Percentiles rank a stretch among this genome's conserved stretches.
phyloP scores from a whole-genome alignment of 352 stramenopile genomes.

The Globisporangium paddicum region DNA sequence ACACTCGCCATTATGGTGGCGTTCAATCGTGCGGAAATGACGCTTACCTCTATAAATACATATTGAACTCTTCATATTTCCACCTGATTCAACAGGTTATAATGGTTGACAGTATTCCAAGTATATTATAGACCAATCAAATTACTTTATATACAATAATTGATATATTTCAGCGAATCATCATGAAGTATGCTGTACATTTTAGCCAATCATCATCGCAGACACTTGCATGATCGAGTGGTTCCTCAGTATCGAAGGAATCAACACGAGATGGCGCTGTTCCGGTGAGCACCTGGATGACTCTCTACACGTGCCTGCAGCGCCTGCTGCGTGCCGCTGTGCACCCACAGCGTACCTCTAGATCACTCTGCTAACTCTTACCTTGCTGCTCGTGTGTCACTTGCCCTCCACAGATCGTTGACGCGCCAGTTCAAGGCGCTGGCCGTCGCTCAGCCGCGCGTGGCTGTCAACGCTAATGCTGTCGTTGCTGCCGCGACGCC shows the following conservation, averaged over 20 bases:
- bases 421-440: slow-evolving; percentile 50
- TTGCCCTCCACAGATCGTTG: slow-evolving; percentile 31
- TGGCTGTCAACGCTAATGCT: slow-evolving; percentile 7
- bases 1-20: neutral
- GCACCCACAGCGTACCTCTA: neutral
- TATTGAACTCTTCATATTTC: neutral
- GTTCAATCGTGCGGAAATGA: neutral
- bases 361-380: neutral
- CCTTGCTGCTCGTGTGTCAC: neutral
- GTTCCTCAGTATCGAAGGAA: slow-evolving; percentile 25
- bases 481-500: slow-evolving; percentile 9
- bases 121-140: neutral
- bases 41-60: neutral
- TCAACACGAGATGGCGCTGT: slow-evolving; percentile 32
- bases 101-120: neutral
- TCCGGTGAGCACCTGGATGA: slow-evolving; percentile 25
- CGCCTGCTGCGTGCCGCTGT: neutral
- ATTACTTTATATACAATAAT: neutral
- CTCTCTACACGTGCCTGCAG: neutral
- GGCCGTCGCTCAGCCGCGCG: slow-evolving; percentile 25
- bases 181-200: neutral
- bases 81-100: neutral
- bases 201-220: slow-evolving; percentile 5
- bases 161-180: neutral
- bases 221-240: slow-evolving; percentile 2